phyloP scores from a whole-genome alignment of 2,329 filamentous ascomycete genomes.

The Arthrobotrys sphaeroides region DNA sequence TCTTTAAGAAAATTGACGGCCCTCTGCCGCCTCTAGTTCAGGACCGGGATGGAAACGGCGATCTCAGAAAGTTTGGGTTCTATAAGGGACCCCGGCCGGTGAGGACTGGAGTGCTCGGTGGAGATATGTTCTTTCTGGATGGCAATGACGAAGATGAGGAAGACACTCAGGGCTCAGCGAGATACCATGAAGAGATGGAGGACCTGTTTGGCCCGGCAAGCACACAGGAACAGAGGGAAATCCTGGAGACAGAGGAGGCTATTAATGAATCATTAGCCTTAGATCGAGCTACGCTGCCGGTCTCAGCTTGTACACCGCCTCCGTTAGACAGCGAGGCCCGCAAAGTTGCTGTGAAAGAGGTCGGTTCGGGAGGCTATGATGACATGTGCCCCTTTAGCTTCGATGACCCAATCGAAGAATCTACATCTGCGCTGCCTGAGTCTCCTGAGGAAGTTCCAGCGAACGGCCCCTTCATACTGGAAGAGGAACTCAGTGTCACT shows the following conservation, averaged over 20 bases:
- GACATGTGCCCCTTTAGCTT: conserved; percentile 44
- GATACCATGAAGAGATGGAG: conserved; percentile 25
- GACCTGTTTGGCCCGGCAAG: conserved; percentile 45
- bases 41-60: conserved; percentile 37
- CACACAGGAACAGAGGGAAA: conserved; percentile 43
- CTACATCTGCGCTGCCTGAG: neutral
- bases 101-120: conserved; percentile 30
- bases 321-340: neutral
- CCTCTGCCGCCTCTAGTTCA: conserved; percentile 30
- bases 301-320: conserved; percentile 33
- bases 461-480: conserved; percentile 5
- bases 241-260: conserved; percentile 28
- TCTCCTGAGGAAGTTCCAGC: neutral
- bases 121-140: conserved; percentile 42
- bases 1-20: conserved; percentile 51
- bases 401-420: conserved; percentile 33
- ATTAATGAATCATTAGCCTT: conserved; percentile 3
- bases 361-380: neutral
- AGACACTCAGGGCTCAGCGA: neutral
- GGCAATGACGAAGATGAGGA: conserved; percentile 18
- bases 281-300: neutral
- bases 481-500: neutral
- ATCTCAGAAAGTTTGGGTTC: conserved; percentile 49
- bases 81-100: conserved; percentile 36
- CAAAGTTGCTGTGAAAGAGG: neutral